phyloP scores from a whole-genome alignment of 2,329 filamentous ascomycete genomes.

The Phaeosphaeriaceae sp. region DNA sequence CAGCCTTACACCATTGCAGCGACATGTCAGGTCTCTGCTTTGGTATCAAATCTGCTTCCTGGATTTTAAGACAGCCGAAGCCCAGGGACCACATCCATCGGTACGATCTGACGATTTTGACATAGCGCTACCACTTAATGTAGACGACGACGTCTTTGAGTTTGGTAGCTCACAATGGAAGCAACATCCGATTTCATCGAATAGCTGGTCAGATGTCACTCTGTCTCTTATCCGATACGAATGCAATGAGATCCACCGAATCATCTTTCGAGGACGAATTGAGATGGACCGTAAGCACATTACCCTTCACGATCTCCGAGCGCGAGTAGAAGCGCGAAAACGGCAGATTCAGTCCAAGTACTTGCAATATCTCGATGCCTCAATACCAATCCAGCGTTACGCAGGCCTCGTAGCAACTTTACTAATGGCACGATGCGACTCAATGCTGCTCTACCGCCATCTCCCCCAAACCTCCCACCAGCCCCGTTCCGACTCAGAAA shows the following conservation, averaged over 20 bases:
- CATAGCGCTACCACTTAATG: conserved; percentile 45
- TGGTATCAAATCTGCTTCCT: conserved; percentile 50
- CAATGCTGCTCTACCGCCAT: conserved; percentile 48
- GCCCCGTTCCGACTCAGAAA: conserved; percentile 45
- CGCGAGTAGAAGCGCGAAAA: conserved; percentile 43
- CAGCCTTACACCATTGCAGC: conserved; percentile 43
- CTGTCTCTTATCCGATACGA: conserved; percentile 46
- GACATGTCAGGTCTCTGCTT: conserved; percentile 44
- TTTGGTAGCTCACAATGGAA: conserved; percentile 45
- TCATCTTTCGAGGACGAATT: conserved; percentile 46
- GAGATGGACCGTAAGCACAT: conserved; percentile 48
- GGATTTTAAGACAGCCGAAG: conserved; percentile 48
- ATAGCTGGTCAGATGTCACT: conserved; percentile 45
- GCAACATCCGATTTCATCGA: conserved; percentile 37
- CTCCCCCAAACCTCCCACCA: conserved; percentile 44
- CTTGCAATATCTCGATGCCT: conserved; percentile 41
- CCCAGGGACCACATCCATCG: conserved; percentile 46
- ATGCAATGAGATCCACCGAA: conserved; percentile 47
- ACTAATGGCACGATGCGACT: conserved; percentile 48
- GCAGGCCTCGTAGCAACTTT: conserved; percentile 47
- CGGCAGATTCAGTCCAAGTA: conserved; percentile 44
- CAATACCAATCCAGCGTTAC: conserved; percentile 44
- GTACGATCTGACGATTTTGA: conserved; percentile 48
- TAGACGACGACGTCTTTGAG: conserved; percentile 48
- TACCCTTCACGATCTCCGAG: conserved; percentile 45